Conservation (phyloP, 202 grass and related monocot genomes). For the Elaeis oleifera region DNA sequence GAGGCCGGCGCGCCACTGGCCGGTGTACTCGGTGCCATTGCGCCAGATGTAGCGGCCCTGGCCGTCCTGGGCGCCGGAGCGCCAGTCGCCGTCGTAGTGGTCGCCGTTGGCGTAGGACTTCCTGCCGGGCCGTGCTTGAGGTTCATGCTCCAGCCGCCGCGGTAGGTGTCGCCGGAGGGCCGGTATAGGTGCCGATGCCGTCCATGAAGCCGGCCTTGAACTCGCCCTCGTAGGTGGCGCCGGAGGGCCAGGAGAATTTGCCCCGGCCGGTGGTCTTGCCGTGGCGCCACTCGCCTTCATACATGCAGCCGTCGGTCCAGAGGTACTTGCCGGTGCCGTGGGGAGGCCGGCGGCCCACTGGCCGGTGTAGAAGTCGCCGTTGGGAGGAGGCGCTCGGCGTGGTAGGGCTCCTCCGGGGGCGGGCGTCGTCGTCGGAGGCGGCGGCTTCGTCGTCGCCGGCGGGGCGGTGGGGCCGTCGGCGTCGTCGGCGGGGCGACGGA, state of each 20-base stretch:
- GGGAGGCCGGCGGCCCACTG: conserved; percentile 57
- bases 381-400: conserved; percentile 67
- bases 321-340: conserved; percentile 80
- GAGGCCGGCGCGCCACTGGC: conserved; percentile 65
- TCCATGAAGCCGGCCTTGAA: conserved; percentile 97
- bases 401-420: background rate
- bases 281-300: conserved; percentile 84
- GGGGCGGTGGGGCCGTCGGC: conserved; percentile 36
- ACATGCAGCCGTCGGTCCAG: conserved; percentile 99
- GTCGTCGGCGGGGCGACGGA: conserved; percentile 30
- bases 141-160: conserved; percentile 86
- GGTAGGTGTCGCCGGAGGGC: conserved; percentile 82
- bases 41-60: conserved; percentile 74
- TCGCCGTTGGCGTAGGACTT: conserved; percentile 96
- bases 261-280: conserved; percentile 74
- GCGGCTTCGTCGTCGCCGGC: conserved; percentile 13
- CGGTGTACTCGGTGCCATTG: conserved; percentile 83
- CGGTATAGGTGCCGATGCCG: conserved; percentile 75
- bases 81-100: conserved; percentile 91
- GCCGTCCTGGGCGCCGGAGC: conserved; percentile 60
- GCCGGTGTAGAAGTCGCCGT: conserved; percentile 91
- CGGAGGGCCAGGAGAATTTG: conserved; percentile 94
- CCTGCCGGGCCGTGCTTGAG: conserved; percentile 74
- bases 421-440: background rate
- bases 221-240: conserved; percentile 85